Evolutionary conservation across 2,329 filamentous ascomycete genomes (phyloP).

Genomic region (Albifimbria verrucaria): DNA sequence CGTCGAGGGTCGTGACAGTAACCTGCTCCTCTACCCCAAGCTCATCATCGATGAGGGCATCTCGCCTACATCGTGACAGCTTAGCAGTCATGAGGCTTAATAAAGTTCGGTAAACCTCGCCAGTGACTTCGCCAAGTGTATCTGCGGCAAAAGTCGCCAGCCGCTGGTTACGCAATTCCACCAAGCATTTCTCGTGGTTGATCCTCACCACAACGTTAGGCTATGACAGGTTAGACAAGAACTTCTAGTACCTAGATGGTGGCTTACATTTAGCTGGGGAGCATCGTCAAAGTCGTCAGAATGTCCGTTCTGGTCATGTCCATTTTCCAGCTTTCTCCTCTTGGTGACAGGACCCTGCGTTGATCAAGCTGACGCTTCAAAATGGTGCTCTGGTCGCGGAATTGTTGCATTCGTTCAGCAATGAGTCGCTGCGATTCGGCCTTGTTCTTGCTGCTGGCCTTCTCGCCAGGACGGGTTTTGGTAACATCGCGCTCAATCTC

Average conservation of each 20-base stretch:
- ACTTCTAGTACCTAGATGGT: not conserved
- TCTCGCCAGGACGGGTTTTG: slow-evolving; percentile 41
- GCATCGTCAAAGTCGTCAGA: slow-evolving; percentile 32
- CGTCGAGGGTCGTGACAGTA: slow-evolving; percentile 50
- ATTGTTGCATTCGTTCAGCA: slow-evolving; percentile 47
- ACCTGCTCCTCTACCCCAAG: slow-evolving; percentile 22
- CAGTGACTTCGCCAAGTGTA: slow-evolving; percentile 69
- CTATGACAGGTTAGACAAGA: slow-evolving; percentile 41
- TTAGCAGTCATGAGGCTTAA: slow-evolving; percentile 69
- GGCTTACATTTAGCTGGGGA: slow-evolving; percentile 51
- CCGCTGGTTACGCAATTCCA: slow-evolving; percentile 75
- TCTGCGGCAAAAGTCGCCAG: slow-evolving; percentile 71
- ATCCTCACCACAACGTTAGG: slow-evolving; percentile 71
- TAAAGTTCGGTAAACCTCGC: slow-evolving; percentile 72
- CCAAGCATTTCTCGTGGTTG: slow-evolving; percentile 80
- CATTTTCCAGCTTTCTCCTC: slow-evolving; percentile 52
- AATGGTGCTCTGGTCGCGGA: slow-evolving; percentile 48
- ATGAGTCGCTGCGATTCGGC: slow-evolving; percentile 58
- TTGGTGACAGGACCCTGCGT: slow-evolving; percentile 41
- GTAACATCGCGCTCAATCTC: slow-evolving; percentile 63
- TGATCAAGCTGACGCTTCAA: slow-evolving; percentile 51
- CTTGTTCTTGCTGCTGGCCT: slow-evolving; percentile 58
- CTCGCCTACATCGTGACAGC: slow-evolving; percentile 62
- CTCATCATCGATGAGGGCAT: slow-evolving; percentile 39
- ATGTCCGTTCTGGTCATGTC: slow-evolving; percentile 26